Evolutionary conservation across 2,329 filamentous ascomycete species (phyloP).

Genomic region (Paracorniculantispora psalliotae): DNA sequence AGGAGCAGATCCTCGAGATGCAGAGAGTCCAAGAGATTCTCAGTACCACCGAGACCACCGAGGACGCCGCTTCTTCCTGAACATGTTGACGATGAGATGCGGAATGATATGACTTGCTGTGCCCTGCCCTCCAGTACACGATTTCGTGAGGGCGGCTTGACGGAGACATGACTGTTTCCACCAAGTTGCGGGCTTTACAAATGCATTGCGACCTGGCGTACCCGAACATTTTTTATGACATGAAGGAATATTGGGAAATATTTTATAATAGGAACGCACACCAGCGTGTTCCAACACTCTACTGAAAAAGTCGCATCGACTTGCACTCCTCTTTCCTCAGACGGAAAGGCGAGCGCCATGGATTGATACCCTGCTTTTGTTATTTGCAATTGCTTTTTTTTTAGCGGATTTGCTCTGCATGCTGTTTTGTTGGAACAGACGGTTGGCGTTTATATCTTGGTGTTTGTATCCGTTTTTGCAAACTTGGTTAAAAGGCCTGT

Average conservation of each 20-base stretch:
- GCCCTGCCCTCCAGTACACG: slow-evolving; percentile 5
- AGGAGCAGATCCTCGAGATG: slow-evolving; percentile 57
- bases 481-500: not conserved
- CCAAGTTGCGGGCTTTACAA: not conserved
- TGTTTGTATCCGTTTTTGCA: not conserved
- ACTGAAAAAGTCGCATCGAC: not conserved
- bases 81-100: not conserved
- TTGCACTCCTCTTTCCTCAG: not conserved
- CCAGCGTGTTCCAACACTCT: not conserved
- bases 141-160: slow-evolving; percentile 1
- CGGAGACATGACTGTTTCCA: too few species aligned
- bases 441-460: slow-evolving; percentile 9
- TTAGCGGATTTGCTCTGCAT: slow-evolving; percentile 4
- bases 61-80: not conserved
- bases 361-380: slow-evolving; percentile 15
- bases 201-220: slow-evolving; percentile 14
- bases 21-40: slow-evolving; percentile 53
- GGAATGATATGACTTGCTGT: slow-evolving; percentile 7
- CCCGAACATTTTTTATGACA: slow-evolving; percentile 5
- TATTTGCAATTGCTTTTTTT: slow-evolving; percentile 7
- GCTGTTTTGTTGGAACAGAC: slow-evolving; percentile 9
- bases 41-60: slow-evolving; percentile 21
- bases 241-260: slow-evolving; percentile 5
- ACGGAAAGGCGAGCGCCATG: not conserved
- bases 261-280: slow-evolving; percentile 1